Evolutionary conservation across 2,329 filamentous ascomycete genomes (phyloP), one percentile per base, ranked within the genome.

Genomic region (Davidsoniella neocaledoniae): DNA sequence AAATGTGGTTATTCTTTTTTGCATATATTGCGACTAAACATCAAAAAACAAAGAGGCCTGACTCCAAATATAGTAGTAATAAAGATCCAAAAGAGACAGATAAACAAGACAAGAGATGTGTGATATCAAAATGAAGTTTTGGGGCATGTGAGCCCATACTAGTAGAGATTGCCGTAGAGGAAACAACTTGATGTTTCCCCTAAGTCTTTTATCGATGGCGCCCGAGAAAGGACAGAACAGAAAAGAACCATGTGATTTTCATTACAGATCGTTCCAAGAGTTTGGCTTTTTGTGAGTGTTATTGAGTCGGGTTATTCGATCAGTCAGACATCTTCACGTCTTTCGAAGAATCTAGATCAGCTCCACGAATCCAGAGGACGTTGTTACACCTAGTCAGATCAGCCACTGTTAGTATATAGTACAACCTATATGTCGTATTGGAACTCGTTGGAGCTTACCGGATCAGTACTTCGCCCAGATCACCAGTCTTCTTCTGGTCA

Each of bases 381-480:
- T 96, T 96, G 68, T 96, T 96, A 68, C 87, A 93, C 62, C 84
- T 86, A 56, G 5, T 25, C 12, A 10, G 6, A 12, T 9, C 14
- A 37, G 4, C 29, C 5, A 36, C 33, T 43, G 41, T 55, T 50
- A 48, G 54, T 25, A 43, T 40, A 33, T 10, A 12, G 29, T 33
- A 33, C 3, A 33, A 12, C 48, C 46, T 54, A 58, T 49, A 16
- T 48, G 17, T 44, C 19, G 43, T 43, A 25, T 17, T 25, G 23
- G 36, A 48, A 12, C 38, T 48, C 9, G 7, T 16, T 16, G 16
- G 17, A 47, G 60, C 70, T 54, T 66, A 93, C 83, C 90, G 74
- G 61, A 98, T 96, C 59, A 98, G 66, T 43, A 98, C 88, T 67
- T 94, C 83, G 5, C 91, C 91, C 56, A 98, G 68, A 45, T 77